A percentile compares a stretch with the other conserved stretches of the same genome.
These are phyloP conservation scores for Hemisphaericaspora xylofermentans DNA, from an alignment of 1,139 yeast genomes.

Conservation along the genomic window DNA sequence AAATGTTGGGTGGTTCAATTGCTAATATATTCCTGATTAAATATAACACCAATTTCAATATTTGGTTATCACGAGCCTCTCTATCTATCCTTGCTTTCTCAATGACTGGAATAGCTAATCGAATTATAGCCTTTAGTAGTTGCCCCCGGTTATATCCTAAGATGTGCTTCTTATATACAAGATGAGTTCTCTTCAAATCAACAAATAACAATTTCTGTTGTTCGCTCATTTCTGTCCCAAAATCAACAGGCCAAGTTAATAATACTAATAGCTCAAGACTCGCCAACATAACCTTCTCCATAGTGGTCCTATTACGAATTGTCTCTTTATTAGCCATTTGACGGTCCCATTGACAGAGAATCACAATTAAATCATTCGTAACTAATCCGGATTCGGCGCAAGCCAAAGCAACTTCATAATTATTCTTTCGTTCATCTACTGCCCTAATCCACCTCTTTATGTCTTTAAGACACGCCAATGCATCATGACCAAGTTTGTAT, in stretches of 20 bases:
- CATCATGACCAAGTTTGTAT: slow-evolving; percentile 87
- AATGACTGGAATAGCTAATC: slow-evolving; percentile 69
- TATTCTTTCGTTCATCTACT: slow-evolving; percentile 70
- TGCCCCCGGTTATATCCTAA: slow-evolving; percentile 59
- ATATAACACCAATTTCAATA: slow-evolving; percentile 68
- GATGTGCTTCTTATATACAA: slow-evolving; percentile 68
- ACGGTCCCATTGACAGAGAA: slow-evolving; percentile 73
- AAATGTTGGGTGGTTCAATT: slow-evolving; percentile 66
- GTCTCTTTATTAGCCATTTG: slow-evolving; percentile 24
- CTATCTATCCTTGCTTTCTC: slow-evolving; percentile 56
- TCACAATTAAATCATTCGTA: slow-evolving; percentile 68
- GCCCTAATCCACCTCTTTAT: slow-evolving; percentile 82
- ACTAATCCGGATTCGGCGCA: slow-evolving; percentile 81
- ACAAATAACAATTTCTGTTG: slow-evolving; percentile 59
- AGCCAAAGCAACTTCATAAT: slow-evolving; percentile 83
- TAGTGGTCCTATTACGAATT: slow-evolving; percentile 31
- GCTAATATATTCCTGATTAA: slow-evolving; percentile 74
- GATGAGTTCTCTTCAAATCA: slow-evolving; percentile 64
- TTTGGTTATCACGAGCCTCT: slow-evolving; percentile 68
- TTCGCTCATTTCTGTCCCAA: slow-evolving; percentile 46
- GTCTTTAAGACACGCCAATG: slow-evolving; percentile 84
- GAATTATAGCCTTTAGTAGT: slow-evolving; percentile 65
- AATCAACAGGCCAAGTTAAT: slow-evolving; percentile 78
- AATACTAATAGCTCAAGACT: slow-evolving; percentile 79
- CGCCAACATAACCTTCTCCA: slow-evolving; percentile 66